Conservation (phyloP, 305 asterid species). For the Fraxinus velutina region DNA sequence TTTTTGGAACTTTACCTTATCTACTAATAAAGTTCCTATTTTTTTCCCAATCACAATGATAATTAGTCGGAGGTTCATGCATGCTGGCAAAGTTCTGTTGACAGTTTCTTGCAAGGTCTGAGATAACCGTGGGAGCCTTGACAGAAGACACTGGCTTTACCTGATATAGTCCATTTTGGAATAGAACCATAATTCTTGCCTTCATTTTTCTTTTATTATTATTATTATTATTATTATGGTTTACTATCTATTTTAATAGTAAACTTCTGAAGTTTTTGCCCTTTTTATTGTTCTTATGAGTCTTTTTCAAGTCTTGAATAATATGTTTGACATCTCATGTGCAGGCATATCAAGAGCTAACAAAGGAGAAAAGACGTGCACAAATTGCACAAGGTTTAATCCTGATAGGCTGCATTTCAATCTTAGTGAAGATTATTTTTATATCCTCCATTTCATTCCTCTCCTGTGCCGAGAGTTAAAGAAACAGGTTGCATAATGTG, state of each 20-base stretch:
- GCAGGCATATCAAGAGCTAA: conserved; percentile 86
- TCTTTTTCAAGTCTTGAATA: conserved; percentile 6
- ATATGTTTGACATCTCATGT: conserved; percentile 14
- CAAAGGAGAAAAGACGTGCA: conserved; percentile 85
- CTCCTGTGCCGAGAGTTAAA: not conserved
- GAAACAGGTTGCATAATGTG: not conserved
- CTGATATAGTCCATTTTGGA: conserved; percentile 6
- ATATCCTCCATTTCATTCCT: not conserved
- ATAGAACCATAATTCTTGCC: not conserved
- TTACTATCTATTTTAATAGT: not conserved
- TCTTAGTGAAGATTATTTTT: not conserved
- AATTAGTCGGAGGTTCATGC: not conserved
- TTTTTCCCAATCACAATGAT: not conserved
- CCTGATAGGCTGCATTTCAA: not conserved
- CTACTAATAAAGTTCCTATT: not conserved
- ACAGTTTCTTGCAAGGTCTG: not conserved
- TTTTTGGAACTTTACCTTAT: not conserved
- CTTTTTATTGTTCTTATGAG: not conserved
- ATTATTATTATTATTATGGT: not conserved
- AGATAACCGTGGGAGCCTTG: not conserved
- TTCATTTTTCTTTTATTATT: not conserved
- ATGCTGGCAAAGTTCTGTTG: not conserved
- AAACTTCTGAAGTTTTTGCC: not conserved
- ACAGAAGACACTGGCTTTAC: not conserved
- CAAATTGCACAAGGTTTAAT: conserved; percentile 77